Base-by-base conservation (phyloP, 179 eudicot genomes). In the Silene vulgaris region DNA sequence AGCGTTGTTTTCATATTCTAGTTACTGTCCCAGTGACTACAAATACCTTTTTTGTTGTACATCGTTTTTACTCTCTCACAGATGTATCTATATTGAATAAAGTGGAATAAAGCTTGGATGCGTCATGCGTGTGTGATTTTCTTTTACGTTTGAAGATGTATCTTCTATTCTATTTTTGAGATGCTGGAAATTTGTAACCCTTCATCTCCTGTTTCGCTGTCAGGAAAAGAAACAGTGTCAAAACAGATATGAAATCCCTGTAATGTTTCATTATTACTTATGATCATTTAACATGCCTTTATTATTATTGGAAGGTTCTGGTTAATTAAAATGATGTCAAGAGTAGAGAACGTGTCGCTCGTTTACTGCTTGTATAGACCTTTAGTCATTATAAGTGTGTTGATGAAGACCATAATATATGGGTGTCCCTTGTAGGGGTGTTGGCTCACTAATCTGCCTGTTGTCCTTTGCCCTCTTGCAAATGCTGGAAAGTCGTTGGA, bases 1-100 rank as follows among this genome's bases (percentile, higher is more conserved):
- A 95, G 99, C 43, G 99, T 95, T 23, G 99, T 95, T 76, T 90
- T 92, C 85, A 95, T 90, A 79, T 95, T 95, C 86, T 95, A 88
- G 72, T 23, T 54, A 21, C 30, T 3, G 0, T 17, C 19, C 17
- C 17, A 19, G 52, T 43, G 50, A 74, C 54, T 61, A 77, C 73
- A 75, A 60, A 68, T 20, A 30, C 75, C 70, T 40, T 40, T 40
- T 8, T 40, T 40, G 11, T 8, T 40, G 48, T 40, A 40, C 48
- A 40, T 40, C 12, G 48, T 8, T 40, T 40, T 40, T 40, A 7
- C 48, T 40, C 48, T 40, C 9, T 40, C 40, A 35, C 40, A 35
- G 40, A 35, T 40, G 48, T 72, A 67, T 52, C 72, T 65, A 71
- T 76, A 26, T 68, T 65, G 74, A 69, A 72, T 69, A 80, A 80